Conservation (phyloP, 2,329 filamentous ascomycete species). For the Aspergillus carbonarius region DNA sequence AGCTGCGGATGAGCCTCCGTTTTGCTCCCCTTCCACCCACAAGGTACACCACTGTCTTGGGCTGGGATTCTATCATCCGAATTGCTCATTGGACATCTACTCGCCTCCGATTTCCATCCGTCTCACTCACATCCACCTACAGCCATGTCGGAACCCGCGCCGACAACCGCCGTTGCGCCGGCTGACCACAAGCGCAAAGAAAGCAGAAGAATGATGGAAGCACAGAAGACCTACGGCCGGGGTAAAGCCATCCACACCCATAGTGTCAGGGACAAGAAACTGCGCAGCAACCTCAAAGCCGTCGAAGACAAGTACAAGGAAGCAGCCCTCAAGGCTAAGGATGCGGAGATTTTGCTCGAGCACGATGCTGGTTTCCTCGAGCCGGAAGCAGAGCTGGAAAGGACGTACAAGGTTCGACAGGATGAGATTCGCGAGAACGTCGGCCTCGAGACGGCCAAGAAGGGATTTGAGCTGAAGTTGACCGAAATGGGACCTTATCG, state of each 20-base stretch:
- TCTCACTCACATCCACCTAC: background rate
- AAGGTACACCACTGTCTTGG: no score
- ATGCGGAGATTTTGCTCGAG: constrained; percentile 91
- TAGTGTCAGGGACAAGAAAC: constrained; percentile 81
- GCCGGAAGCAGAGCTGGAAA: constrained; percentile 81
- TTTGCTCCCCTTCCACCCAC: background rate
- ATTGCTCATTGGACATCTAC: background rate
- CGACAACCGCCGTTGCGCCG: constrained; percentile 30
- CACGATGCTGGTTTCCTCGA: constrained; percentile 83
- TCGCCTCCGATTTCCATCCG: no score
- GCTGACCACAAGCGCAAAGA: constrained; percentile 38
- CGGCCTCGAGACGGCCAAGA: constrained; percentile 81
- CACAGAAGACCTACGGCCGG: constrained; percentile 78
- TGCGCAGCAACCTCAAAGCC: constrained; percentile 73
- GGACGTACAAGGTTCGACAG: constrained; percentile 89
- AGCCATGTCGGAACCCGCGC: constrained; percentile 31
- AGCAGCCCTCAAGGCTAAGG: constrained; percentile 76
- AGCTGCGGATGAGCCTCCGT: constrained; percentile 1
- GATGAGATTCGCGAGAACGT: constrained; percentile 76
- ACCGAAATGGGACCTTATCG: constrained; percentile 81
- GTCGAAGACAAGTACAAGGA: constrained; percentile 81
- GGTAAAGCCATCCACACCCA: constrained; percentile 73
- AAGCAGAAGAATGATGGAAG: constrained; percentile 47
- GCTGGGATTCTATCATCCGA: background rate
- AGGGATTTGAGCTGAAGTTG: constrained; percentile 85